phyloP scores from a whole-genome alignment of 805 yeast genomes.

The Candida railenensis region DNA sequence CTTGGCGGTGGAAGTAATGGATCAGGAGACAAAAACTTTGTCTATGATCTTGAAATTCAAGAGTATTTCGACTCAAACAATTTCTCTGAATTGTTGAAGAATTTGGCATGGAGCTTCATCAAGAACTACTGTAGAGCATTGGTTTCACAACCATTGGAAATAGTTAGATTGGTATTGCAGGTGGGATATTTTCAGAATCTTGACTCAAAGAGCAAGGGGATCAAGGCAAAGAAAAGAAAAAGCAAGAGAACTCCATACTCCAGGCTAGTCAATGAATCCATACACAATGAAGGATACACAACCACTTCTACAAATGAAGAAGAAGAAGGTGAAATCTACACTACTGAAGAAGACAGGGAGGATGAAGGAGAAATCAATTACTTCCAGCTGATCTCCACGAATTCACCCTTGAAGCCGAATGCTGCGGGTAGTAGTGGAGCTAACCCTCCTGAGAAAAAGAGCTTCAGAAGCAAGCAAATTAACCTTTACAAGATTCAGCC shows the following conservation, averaged over 20 bases:
- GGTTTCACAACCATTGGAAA: constrained; percentile 86
- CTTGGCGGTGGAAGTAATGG: not conserved
- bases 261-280: constrained; percentile 15
- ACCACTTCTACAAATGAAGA: not conserved
- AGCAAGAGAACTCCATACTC: constrained; percentile 4
- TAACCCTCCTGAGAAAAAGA: not conserved
- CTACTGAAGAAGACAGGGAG: constrained; percentile 18
- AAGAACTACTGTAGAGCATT: constrained; percentile 69
- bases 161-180: constrained; percentile 74
- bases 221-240: not conserved
- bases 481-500: constrained; percentile 47
- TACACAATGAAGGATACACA: not conserved
- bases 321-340: not conserved
- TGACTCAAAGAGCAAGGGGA: constrained; percentile 13
- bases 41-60: constrained; percentile 59
- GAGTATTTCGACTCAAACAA: constrained; percentile 65
- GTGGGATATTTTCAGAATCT: constrained; percentile 60
- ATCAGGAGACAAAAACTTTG: constrained; percentile 38
- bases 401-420: not conserved
- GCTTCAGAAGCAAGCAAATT: not conserved
- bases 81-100: constrained; percentile 54
- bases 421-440: not conserved
- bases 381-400: constrained; percentile 24
- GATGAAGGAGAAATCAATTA: constrained; percentile 34
- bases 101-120: constrained; percentile 59